A percentile compares a stretch with the other conserved stretches of the same genome.
Evolutionary conservation across 1,284 basidiomycete species (phyloP).

Genomic region (Rhodotorula sp.): DNA sequence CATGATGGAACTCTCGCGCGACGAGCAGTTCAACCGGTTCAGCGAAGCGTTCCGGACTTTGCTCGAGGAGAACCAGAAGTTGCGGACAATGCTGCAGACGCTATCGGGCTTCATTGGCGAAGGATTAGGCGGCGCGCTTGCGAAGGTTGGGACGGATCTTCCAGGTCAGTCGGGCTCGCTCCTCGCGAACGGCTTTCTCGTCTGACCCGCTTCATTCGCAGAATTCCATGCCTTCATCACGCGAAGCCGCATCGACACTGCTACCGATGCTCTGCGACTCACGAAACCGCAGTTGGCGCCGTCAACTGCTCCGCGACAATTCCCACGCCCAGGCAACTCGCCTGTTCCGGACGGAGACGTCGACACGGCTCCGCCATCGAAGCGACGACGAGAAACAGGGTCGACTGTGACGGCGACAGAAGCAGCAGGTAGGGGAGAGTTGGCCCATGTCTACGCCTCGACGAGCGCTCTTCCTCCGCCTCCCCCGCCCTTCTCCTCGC

Average conservation of each 20-base stretch:
- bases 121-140: constrained; percentile 25
- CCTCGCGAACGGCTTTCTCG: neutral
- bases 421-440: too few species aligned
- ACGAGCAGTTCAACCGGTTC: constrained; percentile 79
- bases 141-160: constrained; percentile 10
- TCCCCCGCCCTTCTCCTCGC: too few species aligned
- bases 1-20: constrained; percentile 80
- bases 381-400: too few species aligned
- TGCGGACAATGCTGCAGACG: constrained; percentile 71
- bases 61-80: constrained; percentile 80
- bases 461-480: too few species aligned
- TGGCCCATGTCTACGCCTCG: too few species aligned
- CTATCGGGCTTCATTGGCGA: constrained; percentile 79
- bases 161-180: constrained; percentile 5
- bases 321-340: too few species aligned
- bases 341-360: too few species aligned
- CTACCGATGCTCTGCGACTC: constrained; percentile 2
- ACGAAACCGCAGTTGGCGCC: neutral
- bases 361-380: too few species aligned
- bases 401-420: too few species aligned
- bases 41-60: constrained; percentile 79
- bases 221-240: constrained; percentile 18
- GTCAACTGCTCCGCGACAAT: too few species aligned
- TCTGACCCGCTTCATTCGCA: neutral
- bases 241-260: neutral